phyloP scores from a whole-genome alignment of 1,139 yeast species.

The Kurtzmaniella natalensis region DNA sequence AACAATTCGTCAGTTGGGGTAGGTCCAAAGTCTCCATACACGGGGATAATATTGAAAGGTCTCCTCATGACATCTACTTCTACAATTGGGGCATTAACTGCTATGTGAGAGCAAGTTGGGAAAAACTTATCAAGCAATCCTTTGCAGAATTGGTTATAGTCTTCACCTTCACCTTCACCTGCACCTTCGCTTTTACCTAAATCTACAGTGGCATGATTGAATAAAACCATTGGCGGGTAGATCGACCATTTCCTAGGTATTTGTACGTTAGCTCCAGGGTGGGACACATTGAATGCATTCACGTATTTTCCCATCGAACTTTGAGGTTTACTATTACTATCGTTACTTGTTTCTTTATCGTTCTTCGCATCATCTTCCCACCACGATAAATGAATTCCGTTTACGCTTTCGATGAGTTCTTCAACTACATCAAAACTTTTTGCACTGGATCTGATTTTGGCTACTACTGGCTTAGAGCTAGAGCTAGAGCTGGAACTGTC shows the following conservation, averaged over 20 bases:
- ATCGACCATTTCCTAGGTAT: slow-evolving; percentile 55
- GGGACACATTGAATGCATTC: neutral
- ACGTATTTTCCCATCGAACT: neutral
- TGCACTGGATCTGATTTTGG: neutral
- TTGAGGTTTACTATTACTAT: too few relatives aligned
- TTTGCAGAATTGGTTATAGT: slow-evolving; percentile 18
- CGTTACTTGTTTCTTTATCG: too few relatives aligned
- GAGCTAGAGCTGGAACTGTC: too few relatives aligned
- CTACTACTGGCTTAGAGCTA: neutral
- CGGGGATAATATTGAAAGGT: slow-evolving; percentile 55
- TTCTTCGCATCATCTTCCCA: slow-evolving; percentile 1
- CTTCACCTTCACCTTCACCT: slow-evolving; percentile 1
- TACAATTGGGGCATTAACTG: slow-evolving; percentile 65
- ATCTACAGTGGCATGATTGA: slow-evolving; percentile 43
- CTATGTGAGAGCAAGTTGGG: slow-evolving; percentile 52
- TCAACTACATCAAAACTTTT: neutral
- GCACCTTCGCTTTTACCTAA: slow-evolving; percentile 26
- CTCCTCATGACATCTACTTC: slow-evolving; percentile 54
- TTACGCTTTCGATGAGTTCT: neutral
- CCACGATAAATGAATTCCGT: neutral
- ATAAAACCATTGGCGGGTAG: slow-evolving; percentile 65
- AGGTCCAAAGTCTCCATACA: slow-evolving; percentile 67
- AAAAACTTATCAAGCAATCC: slow-evolving; percentile 15
- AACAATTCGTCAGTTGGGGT: slow-evolving; percentile 20
- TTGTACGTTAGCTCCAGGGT: neutral